These are phyloP conservation scores for Lycium barbarum DNA, from an alignment of 257 asterid species.

Conservation along the genomic window DNA sequence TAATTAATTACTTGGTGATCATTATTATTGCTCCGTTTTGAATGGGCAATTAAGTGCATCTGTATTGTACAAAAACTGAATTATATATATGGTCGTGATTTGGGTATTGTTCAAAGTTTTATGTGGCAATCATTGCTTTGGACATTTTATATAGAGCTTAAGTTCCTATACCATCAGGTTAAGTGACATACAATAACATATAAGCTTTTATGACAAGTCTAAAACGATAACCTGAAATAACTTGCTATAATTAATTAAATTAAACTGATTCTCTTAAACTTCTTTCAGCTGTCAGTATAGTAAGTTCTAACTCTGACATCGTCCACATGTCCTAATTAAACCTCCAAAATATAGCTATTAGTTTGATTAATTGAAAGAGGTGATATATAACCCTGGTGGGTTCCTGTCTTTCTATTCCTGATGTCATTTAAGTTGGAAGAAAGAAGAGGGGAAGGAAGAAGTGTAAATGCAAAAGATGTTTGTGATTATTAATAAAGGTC, in stretches of 20 bases:
- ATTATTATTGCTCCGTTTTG: constrained; percentile 9
- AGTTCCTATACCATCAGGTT: not conserved
- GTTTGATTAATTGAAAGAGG: too few species aligned
- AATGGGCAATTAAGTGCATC: constrained; percentile 1
- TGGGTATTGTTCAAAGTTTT: not conserved
- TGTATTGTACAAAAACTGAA: constrained; percentile 7
- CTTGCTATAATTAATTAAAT: not conserved
- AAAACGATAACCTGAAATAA: not conserved
- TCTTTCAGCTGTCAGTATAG: not conserved
- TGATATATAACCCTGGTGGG: too few species aligned
- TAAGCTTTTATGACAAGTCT: too few species aligned
- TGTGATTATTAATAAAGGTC: too few species aligned
- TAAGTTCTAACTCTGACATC: not conserved
- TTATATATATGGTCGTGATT: not conserved
- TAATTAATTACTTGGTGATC: not conserved
- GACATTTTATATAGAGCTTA: not conserved
- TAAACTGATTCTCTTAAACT: not conserved
- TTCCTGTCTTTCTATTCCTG: too few species aligned
- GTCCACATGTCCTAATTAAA: not conserved
- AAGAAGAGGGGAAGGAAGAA: too few species aligned
- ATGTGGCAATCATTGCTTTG: not conserved
- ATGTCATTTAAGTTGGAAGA: too few species aligned
- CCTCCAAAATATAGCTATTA: too few species aligned
- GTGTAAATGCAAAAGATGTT: too few species aligned
- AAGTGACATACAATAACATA: too few species aligned